Evolutionary conservation across 2,329 filamentous ascomycete genomes (phyloP).

Genomic region (Macrophomina phaseolina): DNA sequence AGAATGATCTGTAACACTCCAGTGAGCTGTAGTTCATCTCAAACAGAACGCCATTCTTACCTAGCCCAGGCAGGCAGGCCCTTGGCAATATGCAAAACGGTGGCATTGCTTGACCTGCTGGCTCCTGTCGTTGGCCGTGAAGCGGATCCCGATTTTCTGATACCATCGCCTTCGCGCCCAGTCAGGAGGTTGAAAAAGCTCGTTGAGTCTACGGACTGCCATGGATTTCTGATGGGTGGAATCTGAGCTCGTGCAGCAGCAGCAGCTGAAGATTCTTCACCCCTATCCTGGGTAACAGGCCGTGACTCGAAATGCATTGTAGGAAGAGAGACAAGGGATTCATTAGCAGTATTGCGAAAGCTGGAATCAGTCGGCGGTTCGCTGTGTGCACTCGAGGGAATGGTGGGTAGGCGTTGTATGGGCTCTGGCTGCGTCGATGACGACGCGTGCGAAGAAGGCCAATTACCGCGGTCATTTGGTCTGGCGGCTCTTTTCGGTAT

Average conservation of each 20-base stretch:
- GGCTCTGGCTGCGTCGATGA: constrained; percentile 2
- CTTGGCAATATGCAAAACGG: constrained; percentile 5
- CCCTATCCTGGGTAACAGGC: neutral
- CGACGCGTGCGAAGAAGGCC: constrained; percentile 1
- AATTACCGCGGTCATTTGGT: constrained; percentile 9
- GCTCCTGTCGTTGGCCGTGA: constrained; percentile 9
- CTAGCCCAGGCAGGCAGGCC: constrained; percentile 23
- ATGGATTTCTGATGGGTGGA: constrained; percentile 23
- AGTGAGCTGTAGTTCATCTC: neutral
- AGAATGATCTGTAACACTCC: constrained; percentile 8
- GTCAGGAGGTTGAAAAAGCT: constrained; percentile 17
- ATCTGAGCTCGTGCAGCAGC: neutral
- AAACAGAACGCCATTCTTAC: constrained; percentile 2
- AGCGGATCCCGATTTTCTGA: neutral
- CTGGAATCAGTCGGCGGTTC: neutral
- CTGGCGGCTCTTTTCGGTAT: constrained; percentile 16
- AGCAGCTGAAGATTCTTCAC: constrained; percentile 10
- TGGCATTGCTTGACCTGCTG: constrained; percentile 16
- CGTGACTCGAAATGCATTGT: constrained; percentile 11
- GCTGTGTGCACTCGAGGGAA: constrained; percentile 10
- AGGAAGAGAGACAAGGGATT: constrained; percentile 14
- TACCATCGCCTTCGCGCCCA: neutral
- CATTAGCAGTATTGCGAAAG: neutral
- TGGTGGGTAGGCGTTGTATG: neutral
- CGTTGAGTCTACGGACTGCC: constrained; percentile 22